phyloP scores from a whole-genome alignment of 2,329 filamentous ascomycete species.

The Aspergillus oerlinghausenensis region DNA sequence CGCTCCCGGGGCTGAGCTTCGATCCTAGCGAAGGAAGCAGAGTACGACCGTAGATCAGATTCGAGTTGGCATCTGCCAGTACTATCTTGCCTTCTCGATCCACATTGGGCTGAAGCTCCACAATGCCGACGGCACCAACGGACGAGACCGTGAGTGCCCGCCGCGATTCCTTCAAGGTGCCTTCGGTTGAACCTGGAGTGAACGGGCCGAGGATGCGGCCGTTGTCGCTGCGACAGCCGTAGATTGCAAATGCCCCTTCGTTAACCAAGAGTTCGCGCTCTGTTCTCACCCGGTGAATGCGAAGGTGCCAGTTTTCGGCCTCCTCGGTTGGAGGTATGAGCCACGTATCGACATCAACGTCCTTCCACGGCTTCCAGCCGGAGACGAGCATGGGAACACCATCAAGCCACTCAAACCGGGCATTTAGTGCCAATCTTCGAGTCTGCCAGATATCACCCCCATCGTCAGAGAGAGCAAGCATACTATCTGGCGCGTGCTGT shows the following conservation, averaged over 20 bases:
- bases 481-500: constrained; percentile 70
- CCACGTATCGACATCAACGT: constrained; percentile 41
- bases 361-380: constrained; percentile 65
- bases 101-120: constrained; percentile 37
- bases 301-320: constrained; percentile 38
- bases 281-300: constrained; percentile 30
- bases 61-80: constrained; percentile 74
- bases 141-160: constrained; percentile 44
- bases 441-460: constrained; percentile 76
- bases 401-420: constrained; percentile 55
- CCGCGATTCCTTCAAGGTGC: constrained; percentile 31
- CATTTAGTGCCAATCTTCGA: constrained; percentile 62
- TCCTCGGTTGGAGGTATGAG: constrained; percentile 30
- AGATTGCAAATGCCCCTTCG: constrained; percentile 70
- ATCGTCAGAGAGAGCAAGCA: constrained; percentile 72
- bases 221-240: constrained; percentile 56
- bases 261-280: constrained; percentile 63
- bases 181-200: constrained; percentile 38
- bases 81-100: constrained; percentile 59
- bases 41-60: constrained; percentile 67
- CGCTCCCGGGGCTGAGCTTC: constrained; percentile 54
- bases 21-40: constrained; percentile 66
- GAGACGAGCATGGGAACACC: constrained; percentile 60
- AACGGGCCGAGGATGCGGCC: constrained; percentile 49
- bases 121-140: constrained; percentile 50